phyloP scores from a whole-genome alignment of 2,329 filamentous ascomycete species.

The Cadophora luteo-olivacea region DNA sequence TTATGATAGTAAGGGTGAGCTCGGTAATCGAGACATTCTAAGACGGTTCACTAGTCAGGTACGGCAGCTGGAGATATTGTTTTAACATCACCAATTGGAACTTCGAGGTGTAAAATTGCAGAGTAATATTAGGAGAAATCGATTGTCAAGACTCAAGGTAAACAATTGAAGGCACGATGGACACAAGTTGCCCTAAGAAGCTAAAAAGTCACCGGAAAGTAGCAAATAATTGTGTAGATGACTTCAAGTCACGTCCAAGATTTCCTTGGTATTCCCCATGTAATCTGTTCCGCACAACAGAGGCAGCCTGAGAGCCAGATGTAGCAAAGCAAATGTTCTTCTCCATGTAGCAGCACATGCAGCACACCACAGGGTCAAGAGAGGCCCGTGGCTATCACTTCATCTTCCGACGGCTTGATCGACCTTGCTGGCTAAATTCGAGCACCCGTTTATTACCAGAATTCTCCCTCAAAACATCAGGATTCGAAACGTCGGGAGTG shows the following conservation, averaged over 20 bases:
- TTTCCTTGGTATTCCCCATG: background rate
- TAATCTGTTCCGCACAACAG: background rate
- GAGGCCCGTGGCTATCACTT: background rate
- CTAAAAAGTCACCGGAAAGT: background rate
- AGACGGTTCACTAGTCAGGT: no score
- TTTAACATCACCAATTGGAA: no score
- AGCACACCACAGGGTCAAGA: background rate
- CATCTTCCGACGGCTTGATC: slow-evolving; percentile 12
- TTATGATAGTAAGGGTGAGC: background rate
- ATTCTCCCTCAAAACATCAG: background rate
- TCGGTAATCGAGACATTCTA: background rate
- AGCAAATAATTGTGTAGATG: background rate
- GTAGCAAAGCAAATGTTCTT: background rate
- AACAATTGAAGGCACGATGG: background rate
- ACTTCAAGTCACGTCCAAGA: background rate
- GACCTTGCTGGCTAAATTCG: background rate
- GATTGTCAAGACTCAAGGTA: background rate
- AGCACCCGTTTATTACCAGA: slow-evolving; percentile 3
- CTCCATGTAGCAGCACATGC: no score
- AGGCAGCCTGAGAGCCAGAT: background rate
- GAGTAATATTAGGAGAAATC: no score
- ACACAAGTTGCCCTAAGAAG: background rate
- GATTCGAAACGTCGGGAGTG: background rate
- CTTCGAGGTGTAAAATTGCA: no score
- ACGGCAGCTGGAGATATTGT: no score